Conservation (phyloP, 192 early-diverging fungal genomes). For the Entomortierella parvispora region DNA sequence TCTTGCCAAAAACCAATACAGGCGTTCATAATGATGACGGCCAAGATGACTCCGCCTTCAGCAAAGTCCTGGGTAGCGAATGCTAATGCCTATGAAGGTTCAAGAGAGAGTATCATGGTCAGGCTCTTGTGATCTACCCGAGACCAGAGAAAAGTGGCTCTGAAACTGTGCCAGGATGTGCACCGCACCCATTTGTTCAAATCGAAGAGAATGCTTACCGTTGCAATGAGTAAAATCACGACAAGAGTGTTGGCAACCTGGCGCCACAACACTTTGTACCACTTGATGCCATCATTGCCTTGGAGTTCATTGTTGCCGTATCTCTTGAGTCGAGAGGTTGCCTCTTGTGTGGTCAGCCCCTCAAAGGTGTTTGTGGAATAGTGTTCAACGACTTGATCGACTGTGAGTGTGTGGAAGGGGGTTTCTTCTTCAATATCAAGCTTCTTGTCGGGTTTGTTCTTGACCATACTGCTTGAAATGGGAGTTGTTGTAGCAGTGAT, state of each 20-base stretch:
- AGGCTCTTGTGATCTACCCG: too few relatives aligned
- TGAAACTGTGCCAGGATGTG: too few relatives aligned
- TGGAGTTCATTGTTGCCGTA: slow-evolving; percentile 56
- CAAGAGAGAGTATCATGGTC: too few relatives aligned
- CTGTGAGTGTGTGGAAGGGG: slow-evolving; percentile 2
- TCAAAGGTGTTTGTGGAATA: background rate
- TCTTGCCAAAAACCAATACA: slow-evolving; percentile 92
- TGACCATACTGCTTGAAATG: slow-evolving; percentile 6
- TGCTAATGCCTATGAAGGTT: slow-evolving; percentile 47
- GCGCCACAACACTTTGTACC: slow-evolving; percentile 63
- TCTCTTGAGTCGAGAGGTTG: background rate
- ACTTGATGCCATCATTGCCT: slow-evolving; percentile 70
- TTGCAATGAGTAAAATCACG: slow-evolving; percentile 71
- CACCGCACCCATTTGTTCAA: too few relatives aligned
- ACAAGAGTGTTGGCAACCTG: slow-evolving; percentile 75
- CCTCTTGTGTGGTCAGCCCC: slow-evolving; percentile 1
- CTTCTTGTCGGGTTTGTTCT: slow-evolving; percentile 18
- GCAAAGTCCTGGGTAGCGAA: slow-evolving; percentile 73
- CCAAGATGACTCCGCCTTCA: slow-evolving; percentile 77
- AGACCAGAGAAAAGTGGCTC: too few relatives aligned
- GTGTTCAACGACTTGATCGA: background rate
- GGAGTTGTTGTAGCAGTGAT: too few relatives aligned
- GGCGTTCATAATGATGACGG: slow-evolving; percentile 85
- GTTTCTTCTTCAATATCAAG: slow-evolving; percentile 7
- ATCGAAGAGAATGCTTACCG: slow-evolving; percentile 20